Evolutionary conservation across 2,329 filamentous ascomycete genomes (phyloP), one percentile per base, ranked within the genome.

Genomic region (Daldinia sp.): DNA sequence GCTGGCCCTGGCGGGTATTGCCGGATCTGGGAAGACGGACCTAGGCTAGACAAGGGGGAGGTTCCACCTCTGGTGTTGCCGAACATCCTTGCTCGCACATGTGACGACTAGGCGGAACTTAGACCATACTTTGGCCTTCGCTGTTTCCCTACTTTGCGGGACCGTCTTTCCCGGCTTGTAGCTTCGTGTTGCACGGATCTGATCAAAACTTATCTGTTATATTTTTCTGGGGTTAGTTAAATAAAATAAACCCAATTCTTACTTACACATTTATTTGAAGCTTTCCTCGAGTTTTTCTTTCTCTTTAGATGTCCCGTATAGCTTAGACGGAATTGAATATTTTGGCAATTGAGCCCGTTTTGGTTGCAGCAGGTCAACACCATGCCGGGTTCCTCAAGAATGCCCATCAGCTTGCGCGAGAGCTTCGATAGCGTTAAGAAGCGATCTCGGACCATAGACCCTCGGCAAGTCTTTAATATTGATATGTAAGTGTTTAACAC

Each of bases 401-500:
- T 93, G 80, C 90, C 91, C 74, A 84, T 91, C 72, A 92, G 90
- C 82, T 82, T 93, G 79, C 86, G 90, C 74, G 90, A 91, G 76
- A 86, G 88, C 78, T 86, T 92, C 76, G 86, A 85, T 72, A 84
- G 82, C 70, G 87, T 89, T 76, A 89, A 88, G 80, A 89, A 88
- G 80, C 86, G 84, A 67, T 83, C 84, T 61, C 82, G 85, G 68
- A 85, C 86, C 53, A 83, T 83, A 64, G 85, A 87, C 74, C 86
- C 88, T 75, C 78, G 89, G 75, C 81, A 87, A 67, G 79, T 90
- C 46, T 76, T 92, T 69, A 93, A 91, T 76, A 78, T 93, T 61
- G 90, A 93, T 73, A 77, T 93, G 90, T 92, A 83, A 83, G 89
- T 84, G 6, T 58, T 60, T 48, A 41, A 41, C n/a, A 6, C 18